A percentile compares a stretch with the other conserved stretches of the same genome.
Evolutionary conservation across 2,329 filamentous ascomycete species (phyloP).

Genomic region (Dendrostoma leiphaemia): DNA sequence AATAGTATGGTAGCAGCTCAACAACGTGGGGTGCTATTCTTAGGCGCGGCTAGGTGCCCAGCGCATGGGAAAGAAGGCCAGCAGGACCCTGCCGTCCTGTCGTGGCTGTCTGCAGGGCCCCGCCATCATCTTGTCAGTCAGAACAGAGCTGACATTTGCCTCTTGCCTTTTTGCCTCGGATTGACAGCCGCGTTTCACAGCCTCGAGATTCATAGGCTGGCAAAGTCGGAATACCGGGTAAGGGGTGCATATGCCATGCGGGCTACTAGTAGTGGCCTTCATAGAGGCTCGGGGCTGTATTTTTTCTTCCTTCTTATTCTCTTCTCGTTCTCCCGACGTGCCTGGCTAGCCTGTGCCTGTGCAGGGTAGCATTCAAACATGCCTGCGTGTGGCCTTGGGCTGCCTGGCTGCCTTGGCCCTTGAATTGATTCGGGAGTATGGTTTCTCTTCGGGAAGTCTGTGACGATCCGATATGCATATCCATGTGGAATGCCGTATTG

Average conservation of each 20-base stretch:
- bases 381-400: not conserved
- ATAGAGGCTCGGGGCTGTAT: too few species aligned
- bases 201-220: not conserved
- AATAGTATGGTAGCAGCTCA: too few species aligned
- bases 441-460: not conserved
- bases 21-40: constrained; percentile 13
- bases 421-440: not conserved
- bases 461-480: not conserved
- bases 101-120: not conserved
- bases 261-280: not conserved
- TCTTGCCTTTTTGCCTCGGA: not conserved
- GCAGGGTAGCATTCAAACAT: not conserved
- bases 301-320: too few species aligned
- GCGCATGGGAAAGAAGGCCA: not conserved
- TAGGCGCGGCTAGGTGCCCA: not conserved
- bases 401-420: not conserved
- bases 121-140: not conserved
- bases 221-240: too few species aligned
- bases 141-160: too few species aligned
- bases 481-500: not conserved
- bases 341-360: too few species aligned
- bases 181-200: constrained; percentile 4
- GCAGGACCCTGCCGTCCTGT: not conserved
- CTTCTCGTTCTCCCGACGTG: too few species aligned
- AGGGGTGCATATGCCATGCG: not conserved